A percentile compares a stretch with the other conserved stretches of the same genome.
Conservation (phyloP, 1,284 basidiomycete genomes). For the Irpex lacteus region DNA sequence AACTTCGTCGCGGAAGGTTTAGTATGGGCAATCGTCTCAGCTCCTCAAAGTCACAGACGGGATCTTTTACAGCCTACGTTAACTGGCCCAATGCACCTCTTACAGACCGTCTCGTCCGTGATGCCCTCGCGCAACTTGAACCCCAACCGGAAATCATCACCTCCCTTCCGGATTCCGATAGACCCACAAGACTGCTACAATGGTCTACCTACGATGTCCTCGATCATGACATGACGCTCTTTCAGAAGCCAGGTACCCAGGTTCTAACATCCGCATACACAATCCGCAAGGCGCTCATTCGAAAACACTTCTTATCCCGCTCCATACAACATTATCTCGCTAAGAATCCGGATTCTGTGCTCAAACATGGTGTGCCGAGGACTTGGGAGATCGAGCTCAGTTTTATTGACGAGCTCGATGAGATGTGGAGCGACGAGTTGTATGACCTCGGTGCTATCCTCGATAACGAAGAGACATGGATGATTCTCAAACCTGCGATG, state of each 20-base stretch:
- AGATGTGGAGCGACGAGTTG: slow-evolving; percentile 73
- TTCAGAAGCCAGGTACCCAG: slow-evolving; percentile 17
- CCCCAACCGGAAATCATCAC: slow-evolving; percentile 26
- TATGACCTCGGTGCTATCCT: slow-evolving; percentile 80
- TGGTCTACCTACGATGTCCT: slow-evolving; percentile 85
- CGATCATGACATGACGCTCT: slow-evolving; percentile 69
- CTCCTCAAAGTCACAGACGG: background rate
- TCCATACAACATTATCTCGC: slow-evolving; percentile 73
- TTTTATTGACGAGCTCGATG: slow-evolving; percentile 53
- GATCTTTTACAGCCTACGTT: slow-evolving; percentile 46
- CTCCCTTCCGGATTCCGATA: slow-evolving; percentile 19
- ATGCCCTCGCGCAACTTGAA: slow-evolving; percentile 49
- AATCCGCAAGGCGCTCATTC: slow-evolving; percentile 90
- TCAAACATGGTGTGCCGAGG: slow-evolving; percentile 61
- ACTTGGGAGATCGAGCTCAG: slow-evolving; percentile 91
- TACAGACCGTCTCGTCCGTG: slow-evolving; percentile 66
- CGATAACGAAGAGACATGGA: slow-evolving; percentile 65
- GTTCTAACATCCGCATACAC: slow-evolving; percentile 84
- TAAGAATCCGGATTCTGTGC: slow-evolving; percentile 62
- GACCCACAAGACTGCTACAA: slow-evolving; percentile 45
- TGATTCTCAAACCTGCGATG: slow-evolving; percentile 97
- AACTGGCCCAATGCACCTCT: slow-evolving; percentile 80
- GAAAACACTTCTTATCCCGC: slow-evolving; percentile 90
- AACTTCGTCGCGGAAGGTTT: background rate
- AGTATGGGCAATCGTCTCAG: background rate